Percentiles rank a stretch among this genome's conserved stretches.
phyloP scores from a whole-genome alignment of 345 rosid genomes.

The Moricandia arvensis region DNA sequence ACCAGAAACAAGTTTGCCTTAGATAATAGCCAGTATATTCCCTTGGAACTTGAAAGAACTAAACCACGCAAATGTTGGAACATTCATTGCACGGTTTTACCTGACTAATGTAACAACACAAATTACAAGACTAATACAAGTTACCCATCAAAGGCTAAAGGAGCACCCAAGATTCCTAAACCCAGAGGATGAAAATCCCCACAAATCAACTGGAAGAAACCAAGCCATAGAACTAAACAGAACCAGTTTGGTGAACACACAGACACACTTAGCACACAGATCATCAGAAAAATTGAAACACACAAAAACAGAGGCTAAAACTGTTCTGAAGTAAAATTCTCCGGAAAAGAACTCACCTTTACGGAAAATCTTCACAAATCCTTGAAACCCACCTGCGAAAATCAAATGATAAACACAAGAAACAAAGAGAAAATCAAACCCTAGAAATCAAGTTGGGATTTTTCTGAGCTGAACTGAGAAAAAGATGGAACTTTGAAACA shows the following conservation, averaged over 20 bases:
- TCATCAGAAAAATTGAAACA: background rate
- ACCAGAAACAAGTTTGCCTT: background rate
- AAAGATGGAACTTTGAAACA: slow-evolving; percentile 3
- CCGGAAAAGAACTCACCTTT: slow-evolving; percentile 1
- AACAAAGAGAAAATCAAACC: slow-evolving; percentile 21
- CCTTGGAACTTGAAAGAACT: too few species aligned
- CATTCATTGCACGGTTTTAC: too few species aligned
- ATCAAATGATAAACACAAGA: background rate
- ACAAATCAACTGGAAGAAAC: background rate
- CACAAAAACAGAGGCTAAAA: background rate
- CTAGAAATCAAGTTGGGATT: slow-evolving; percentile 27
- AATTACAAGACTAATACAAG: background rate
- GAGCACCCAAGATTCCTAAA: background rate
- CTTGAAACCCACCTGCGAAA: slow-evolving; percentile 17
- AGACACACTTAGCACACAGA: background rate
- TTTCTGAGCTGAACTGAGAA: background rate
- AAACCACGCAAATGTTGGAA: too few species aligned
- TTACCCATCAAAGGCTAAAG: background rate
- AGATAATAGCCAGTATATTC: background rate
- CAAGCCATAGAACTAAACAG: background rate
- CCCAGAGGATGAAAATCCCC: background rate
- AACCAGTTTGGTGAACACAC: background rate
- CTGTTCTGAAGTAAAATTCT: background rate
- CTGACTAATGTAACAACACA: background rate
- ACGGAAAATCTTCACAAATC: background rate